phyloP scores from a whole-genome alignment of 495 filamentous ascomycete species.

The Penicillium cinerascens region DNA sequence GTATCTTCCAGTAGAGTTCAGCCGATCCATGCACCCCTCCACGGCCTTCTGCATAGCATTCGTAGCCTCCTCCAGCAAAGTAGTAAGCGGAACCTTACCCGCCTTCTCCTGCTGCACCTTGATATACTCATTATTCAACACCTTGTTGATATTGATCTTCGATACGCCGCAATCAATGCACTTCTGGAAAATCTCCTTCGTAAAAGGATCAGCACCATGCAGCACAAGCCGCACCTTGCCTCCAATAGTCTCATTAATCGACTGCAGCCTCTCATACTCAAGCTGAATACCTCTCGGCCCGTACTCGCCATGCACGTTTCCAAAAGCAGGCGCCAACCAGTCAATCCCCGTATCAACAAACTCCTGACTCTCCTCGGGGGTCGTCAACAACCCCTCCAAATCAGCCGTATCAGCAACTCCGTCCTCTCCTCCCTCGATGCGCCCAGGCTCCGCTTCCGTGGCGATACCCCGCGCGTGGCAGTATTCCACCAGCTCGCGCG shows the following conservation, averaged over 20 bases:
- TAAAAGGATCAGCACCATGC: slow-evolving; percentile 77
- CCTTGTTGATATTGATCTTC: slow-evolving; percentile 82
- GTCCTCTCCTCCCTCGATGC: slow-evolving; percentile 84
- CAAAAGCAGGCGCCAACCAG: slow-evolving; percentile 80
- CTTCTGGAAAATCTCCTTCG: slow-evolving; percentile 60
- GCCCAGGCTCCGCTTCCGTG: slow-evolving; percentile 75
- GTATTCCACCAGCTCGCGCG: slow-evolving; percentile 64
- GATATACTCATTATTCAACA: slow-evolving; percentile 69
- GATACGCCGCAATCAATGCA: slow-evolving; percentile 69
- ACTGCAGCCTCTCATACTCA: slow-evolving; percentile 65
- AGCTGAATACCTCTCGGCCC: slow-evolving; percentile 68
- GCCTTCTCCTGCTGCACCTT: slow-evolving; percentile 63
- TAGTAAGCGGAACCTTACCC: slow-evolving; percentile 62
- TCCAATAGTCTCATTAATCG: slow-evolving; percentile 60
- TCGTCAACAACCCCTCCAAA: slow-evolving; percentile 72
- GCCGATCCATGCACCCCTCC: slow-evolving; percentile 69
- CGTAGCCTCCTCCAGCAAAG: slow-evolving; percentile 69
- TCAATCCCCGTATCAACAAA: slow-evolving; percentile 79
- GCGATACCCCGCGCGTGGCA: slow-evolving; percentile 74
- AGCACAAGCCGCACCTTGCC: slow-evolving; percentile 64
- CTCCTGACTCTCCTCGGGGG: slow-evolving; percentile 68
- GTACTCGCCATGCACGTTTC: slow-evolving; percentile 83
- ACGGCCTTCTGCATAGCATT: slow-evolving; percentile 70
- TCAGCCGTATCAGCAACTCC: slow-evolving; percentile 74
- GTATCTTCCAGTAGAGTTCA: slow-evolving; percentile 62